These are phyloP conservation scores for Suhomyces tanzawaensis DNA, from an alignment of 805 yeast species.

Conservation along the genomic window DNA sequence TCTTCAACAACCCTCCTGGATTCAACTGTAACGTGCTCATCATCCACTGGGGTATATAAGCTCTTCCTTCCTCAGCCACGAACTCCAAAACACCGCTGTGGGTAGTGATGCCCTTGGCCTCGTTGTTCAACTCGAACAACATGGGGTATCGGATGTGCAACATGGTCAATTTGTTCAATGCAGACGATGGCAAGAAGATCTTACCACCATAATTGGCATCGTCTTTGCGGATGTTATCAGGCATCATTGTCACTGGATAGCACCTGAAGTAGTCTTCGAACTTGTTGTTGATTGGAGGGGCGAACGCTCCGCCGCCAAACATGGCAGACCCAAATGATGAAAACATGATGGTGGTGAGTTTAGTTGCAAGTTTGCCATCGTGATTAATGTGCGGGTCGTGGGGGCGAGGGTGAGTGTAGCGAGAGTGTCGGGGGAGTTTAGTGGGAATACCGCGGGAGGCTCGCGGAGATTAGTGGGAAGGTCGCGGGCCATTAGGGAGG, in stretches of 20 bases:
- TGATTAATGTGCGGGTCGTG: too few relatives aligned
- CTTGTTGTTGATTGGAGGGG: constrained; percentile 32
- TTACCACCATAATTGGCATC: constrained; percentile 93
- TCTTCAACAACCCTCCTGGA: constrained; percentile 79
- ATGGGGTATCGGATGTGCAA: constrained; percentile 92
- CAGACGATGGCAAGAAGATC: constrained; percentile 90
- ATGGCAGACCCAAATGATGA: constrained; percentile 41
- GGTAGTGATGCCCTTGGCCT: constrained; percentile 56
- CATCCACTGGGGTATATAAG: constrained; percentile 96
- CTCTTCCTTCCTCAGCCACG: constrained; percentile 96
- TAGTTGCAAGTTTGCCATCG: too few relatives aligned
- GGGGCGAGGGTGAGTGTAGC: too few relatives aligned
- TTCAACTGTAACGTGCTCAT: constrained; percentile 67
- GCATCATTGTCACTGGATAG: constrained; percentile 90
- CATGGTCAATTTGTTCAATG: constrained; percentile 84
- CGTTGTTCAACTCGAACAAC: constrained; percentile 80
- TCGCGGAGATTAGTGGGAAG: too few relatives aligned
- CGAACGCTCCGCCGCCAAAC: constrained; percentile 35
- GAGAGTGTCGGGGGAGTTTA: too few relatives aligned
- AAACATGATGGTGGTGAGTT: constrained; percentile 40
- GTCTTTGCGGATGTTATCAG: constrained; percentile 66
- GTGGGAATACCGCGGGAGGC: too few relatives aligned
- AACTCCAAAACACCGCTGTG: constrained; percentile 96
- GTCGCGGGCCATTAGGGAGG: too few relatives aligned
- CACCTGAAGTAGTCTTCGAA: constrained; percentile 90